Base-by-base conservation (phyloP, 140 eudicot genomes). In the Ambrosia hybrid region DNA sequence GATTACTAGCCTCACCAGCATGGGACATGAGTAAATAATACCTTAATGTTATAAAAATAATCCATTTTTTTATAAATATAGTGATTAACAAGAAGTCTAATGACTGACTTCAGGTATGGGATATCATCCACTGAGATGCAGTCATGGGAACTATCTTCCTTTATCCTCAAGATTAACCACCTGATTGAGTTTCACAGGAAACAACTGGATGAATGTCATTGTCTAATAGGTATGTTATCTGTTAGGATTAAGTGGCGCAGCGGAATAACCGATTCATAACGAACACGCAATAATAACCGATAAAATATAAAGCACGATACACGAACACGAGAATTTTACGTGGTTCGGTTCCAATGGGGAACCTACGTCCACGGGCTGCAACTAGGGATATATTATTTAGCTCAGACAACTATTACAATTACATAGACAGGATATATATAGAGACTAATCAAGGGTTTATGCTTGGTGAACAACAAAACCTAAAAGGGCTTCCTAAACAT, bases 141-240 rank as follows among this genome's bases (percentile, higher is more conserved):
- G 52, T 76, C 91, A 12, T 85, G 95, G 95, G 95, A 88, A 74
- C 75, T 88, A 3, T 79, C 87, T 30, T 83, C 81, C 66, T 81
- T 85, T 72, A 59, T 78, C 48, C 87, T 76, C 52, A 85, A 84
- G 79, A 80, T 83, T 59, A 77, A 77, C 74, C 84, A 76, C 38
- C 73, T 86, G 45, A 77, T 64, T 52, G 91, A 81, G 59, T 86
- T 81, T 73, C 80, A 85, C 53, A 79, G 38, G 82, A 78, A 77
- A 58, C 87, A 79, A 36, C 68, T 81, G 33, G 68, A 38, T 39
- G 75, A 62, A 7, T 88, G 88, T 57, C 65, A 76, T 64, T 87
- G 61, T 51, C 74, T 74, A 69, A 76, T 88, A 78, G 91, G 95
- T 85, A 51, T 55, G 73, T 51, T 49, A 26, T 46, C 52, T 74